These are phyloP conservation scores for Salvia rosmarinus DNA, from an alignment of 257 asterid genomes.

Conservation along the genomic window DNA sequence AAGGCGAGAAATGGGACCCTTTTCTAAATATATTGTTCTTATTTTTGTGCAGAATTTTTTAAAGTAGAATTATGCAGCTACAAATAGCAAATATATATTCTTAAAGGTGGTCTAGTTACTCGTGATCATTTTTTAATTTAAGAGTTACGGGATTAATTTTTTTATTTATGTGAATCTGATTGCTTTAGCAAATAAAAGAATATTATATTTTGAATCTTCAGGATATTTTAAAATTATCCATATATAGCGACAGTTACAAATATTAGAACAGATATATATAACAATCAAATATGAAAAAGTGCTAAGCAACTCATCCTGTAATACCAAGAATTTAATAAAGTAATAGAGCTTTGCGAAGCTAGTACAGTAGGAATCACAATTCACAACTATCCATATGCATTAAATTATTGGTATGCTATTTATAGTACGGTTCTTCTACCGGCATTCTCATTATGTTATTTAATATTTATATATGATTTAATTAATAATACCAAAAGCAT, in stretches of 20 bases:
- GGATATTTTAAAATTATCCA: too few relatives aligned
- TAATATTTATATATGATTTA: neutral
- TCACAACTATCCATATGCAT: neutral
- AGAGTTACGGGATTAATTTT: too few relatives aligned
- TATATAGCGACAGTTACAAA: too few relatives aligned
- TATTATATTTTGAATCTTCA: too few relatives aligned
- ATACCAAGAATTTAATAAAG: conserved; percentile 10
- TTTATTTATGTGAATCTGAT: too few relatives aligned
- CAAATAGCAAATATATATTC: neutral
- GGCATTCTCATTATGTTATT: too few relatives aligned
- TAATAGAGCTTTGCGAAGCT: neutral
- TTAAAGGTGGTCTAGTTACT: neutral
- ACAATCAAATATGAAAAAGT: neutral
- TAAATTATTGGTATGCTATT: neutral
- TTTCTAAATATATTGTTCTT: neutral
- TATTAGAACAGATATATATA: too few relatives aligned
- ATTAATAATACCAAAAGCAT: neutral
- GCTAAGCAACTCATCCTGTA: neutral
- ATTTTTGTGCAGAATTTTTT: conserved; percentile 10
- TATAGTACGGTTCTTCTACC: neutral
- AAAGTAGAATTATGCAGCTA: too few relatives aligned
- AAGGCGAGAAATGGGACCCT: conserved; percentile 28
- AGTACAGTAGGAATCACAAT: too few relatives aligned
- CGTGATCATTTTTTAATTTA: too few relatives aligned
- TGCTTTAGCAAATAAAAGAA: too few relatives aligned